phyloP scores from a whole-genome alignment of 2,329 filamentous ascomycete genomes.

The Seiridium cupressi region DNA sequence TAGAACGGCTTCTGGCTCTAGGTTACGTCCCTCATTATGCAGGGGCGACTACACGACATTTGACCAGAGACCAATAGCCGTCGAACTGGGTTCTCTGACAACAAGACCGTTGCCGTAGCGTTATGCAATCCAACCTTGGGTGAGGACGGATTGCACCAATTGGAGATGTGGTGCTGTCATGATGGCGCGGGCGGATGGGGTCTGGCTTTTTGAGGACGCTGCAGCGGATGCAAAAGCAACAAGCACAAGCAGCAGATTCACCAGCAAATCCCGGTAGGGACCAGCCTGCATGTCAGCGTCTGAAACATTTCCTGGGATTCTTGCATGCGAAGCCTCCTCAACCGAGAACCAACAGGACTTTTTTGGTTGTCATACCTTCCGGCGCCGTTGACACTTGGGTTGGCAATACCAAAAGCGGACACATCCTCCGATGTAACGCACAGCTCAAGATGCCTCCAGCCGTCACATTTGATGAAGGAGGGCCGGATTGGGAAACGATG shows the following conservation, averaged over 20 bases:
- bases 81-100: background rate
- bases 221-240: background rate
- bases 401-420: too few relatives aligned
- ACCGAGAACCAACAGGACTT: too few relatives aligned
- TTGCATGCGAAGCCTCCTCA: background rate
- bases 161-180: background rate
- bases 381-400: too few relatives aligned
- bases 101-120: background rate
- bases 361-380: too few relatives aligned
- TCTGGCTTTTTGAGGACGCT: background rate
- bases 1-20: slow-evolving; percentile 1
- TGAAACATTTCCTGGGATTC: background rate
- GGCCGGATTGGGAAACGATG: too few relatives aligned
- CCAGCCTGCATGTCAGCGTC: background rate
- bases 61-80: background rate
- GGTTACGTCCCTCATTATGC: background rate
- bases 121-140: background rate
- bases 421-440: too few relatives aligned
- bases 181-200: background rate
- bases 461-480: too few relatives aligned
- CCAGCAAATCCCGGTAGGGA: too few relatives aligned
- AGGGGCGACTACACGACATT: slow-evolving; percentile 1
- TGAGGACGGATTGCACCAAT: background rate
- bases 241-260: background rate
- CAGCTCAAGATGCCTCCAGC: too few relatives aligned